Evolutionary conservation across 2,329 filamentous ascomycete species (phyloP).

Genomic region (Hortaea werneckii): DNA sequence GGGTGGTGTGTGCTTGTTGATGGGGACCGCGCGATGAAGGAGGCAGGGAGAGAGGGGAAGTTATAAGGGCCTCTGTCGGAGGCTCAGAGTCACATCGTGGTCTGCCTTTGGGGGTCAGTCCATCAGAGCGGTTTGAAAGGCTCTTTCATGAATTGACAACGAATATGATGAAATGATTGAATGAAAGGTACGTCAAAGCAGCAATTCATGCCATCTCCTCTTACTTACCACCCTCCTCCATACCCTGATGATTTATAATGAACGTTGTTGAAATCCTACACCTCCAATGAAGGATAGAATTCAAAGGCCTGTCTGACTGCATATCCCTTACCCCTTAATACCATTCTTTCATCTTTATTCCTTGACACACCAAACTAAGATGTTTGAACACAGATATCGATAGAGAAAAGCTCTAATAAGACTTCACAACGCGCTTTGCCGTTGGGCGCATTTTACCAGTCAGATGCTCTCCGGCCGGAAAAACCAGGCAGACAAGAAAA

Average conservation of each 20-base stretch:
- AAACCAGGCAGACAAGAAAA: no score
- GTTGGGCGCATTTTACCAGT: no score
- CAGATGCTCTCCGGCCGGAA: no score
- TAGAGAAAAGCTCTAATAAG: no score
- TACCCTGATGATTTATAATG: not conserved
- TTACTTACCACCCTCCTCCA: not conserved
- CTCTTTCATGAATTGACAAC: no score
- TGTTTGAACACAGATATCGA: no score
- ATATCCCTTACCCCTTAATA: not conserved
- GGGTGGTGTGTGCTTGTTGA: constrained; percentile 87
- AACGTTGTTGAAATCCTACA: not conserved
- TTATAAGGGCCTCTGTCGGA: not conserved
- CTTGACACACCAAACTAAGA: no score
- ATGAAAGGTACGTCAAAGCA: no score
- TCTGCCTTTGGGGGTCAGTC: not conserved
- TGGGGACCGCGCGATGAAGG: constrained; percentile 55
- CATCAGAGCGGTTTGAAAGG: not conserved
- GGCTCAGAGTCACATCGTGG: not conserved
- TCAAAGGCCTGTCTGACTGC: not conserved
- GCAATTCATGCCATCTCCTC: not conserved
- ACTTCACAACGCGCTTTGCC: no score
- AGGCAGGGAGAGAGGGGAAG: constrained; percentile 28
- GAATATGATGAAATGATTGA: no score
- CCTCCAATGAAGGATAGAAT: not conserved
- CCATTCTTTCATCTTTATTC: no score